Evolutionary conservation across 2,329 filamentous ascomycete genomes (phyloP).

Genomic region (Knufia petricola): DNA sequence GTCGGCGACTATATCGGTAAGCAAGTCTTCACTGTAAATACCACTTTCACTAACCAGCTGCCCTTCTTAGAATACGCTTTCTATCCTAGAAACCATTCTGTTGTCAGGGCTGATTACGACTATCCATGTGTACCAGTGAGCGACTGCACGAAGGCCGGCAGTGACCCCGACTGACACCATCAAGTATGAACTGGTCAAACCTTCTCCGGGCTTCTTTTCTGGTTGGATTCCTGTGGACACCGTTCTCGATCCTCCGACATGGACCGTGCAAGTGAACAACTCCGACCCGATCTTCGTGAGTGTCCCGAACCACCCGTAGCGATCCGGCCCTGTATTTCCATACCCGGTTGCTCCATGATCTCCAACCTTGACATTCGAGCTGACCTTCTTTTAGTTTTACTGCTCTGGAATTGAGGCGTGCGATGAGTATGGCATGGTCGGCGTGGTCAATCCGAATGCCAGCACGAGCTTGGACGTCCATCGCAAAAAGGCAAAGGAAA

Average conservation of each 20-base stretch:
- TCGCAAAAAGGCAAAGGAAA: not conserved
- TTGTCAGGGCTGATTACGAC: conserved; percentile 49
- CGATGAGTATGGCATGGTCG: conserved; percentile 57
- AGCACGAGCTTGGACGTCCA: conserved; percentile 1
- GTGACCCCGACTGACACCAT: not conserved
- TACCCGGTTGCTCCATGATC: too few species aligned
- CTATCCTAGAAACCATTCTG: conserved; percentile 52
- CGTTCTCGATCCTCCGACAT: conserved; percentile 31
- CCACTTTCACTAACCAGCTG: not conserved
- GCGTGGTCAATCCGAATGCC: conserved; percentile 55
- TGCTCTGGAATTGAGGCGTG: too few species aligned
- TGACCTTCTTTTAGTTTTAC: too few species aligned
- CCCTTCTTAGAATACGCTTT: conserved; percentile 43
- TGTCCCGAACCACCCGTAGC: conserved; percentile 50
- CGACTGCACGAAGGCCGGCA: conserved; percentile 34
- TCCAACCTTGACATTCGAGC: too few species aligned
- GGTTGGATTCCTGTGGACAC: conserved; percentile 39
- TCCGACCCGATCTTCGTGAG: conserved; percentile 56
- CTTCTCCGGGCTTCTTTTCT: conserved; percentile 42
- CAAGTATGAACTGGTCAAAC: not conserved
- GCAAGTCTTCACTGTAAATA: not conserved
- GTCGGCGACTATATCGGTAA: conserved; percentile 7
- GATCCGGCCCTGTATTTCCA: too few species aligned
- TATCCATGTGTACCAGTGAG: conserved; percentile 54
- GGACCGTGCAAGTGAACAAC: conserved; percentile 43